Percentiles rank a stretch among this genome's conserved stretches.
phyloP scores from a whole-genome alignment of 495 filamentous ascomycete species.

The Podospora pseudopauciseta region DNA sequence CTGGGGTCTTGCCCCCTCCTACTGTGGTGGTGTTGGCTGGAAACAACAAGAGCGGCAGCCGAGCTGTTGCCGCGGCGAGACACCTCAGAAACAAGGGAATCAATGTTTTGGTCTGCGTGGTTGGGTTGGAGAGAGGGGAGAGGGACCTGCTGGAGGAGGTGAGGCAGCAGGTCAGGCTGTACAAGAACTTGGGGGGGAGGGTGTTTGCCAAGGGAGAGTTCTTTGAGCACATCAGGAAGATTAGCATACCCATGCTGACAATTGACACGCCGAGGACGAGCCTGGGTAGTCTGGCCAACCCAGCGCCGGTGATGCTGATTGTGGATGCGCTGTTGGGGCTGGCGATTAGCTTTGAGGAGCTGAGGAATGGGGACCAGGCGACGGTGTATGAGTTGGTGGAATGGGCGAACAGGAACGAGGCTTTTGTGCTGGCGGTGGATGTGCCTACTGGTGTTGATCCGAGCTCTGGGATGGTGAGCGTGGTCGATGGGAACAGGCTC shows the following conservation, averaged over 20 bases:
- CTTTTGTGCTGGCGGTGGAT: conserved; percentile 75
- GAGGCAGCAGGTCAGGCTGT: conserved; percentile 69
- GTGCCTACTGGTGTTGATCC: conserved; percentile 84
- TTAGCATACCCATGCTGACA: conserved; percentile 36
- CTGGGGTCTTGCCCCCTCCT: conserved; percentile 35
- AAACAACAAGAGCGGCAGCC: conserved; percentile 79
- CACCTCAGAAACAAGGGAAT: conserved; percentile 79
- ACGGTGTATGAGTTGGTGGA: conserved; percentile 77
- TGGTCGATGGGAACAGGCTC: conserved; percentile 63
- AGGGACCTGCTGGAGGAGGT: conserved; percentile 64
- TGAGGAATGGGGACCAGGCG: conserved; percentile 75
- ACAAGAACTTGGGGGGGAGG: conserved; percentile 70
- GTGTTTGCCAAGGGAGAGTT: conserved; percentile 56
- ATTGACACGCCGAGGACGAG: conserved; percentile 37
- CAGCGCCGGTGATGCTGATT: conserved; percentile 67
- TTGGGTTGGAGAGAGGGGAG: conserved; percentile 70
- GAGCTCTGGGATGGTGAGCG: conserved; percentile 58
- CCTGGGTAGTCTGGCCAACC: conserved; percentile 31
- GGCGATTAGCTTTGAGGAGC: conserved; percentile 76
- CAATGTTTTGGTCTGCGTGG: conserved; percentile 75
- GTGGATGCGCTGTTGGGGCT: conserved; percentile 85
- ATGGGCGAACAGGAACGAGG: conserved; percentile 80
- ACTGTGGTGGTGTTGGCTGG: conserved; percentile 82
- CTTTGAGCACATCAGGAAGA: conserved; percentile 46
- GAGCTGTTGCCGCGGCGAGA: conserved; percentile 79